These are phyloP conservation scores for Globisporangium perplexum DNA, from an alignment of 352 stramenopile species.

Conservation along the genomic window DNA sequence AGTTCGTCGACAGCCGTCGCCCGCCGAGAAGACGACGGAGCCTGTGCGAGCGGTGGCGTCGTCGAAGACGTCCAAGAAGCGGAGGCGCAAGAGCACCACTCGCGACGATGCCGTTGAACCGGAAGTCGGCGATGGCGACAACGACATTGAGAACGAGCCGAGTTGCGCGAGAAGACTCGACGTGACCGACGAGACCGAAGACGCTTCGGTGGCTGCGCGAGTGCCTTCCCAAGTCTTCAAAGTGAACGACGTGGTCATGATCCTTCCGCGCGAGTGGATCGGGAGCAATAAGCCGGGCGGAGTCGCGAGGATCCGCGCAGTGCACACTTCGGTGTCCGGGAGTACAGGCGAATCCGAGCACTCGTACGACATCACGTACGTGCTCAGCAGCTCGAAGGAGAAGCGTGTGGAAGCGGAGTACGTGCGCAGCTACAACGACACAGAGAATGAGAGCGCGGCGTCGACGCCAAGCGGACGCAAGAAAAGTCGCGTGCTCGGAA, in stretches of 20 bases:
- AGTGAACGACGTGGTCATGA: constrained; percentile 49
- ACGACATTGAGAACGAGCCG: constrained; percentile 8
- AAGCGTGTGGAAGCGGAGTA: constrained; percentile 54
- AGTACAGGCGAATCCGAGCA: constrained; percentile 14
- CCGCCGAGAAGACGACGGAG: constrained; percentile 9
- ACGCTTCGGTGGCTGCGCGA: constrained; percentile 8
- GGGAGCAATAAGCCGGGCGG: constrained; percentile 70
- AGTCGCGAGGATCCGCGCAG: constrained; percentile 48
- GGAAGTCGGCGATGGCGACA: constrained; percentile 18
- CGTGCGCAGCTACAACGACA: constrained; percentile 29
- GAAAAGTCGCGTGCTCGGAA: constrained; percentile 4
- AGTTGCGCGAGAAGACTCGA: constrained; percentile 35
- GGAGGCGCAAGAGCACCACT: constrained; percentile 32
- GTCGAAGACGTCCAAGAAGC: constrained; percentile 40
- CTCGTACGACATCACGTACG: constrained; percentile 65
- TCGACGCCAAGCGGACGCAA: constrained; percentile 1
- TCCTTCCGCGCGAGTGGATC: constrained; percentile 44
- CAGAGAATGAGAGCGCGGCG: not conserved
- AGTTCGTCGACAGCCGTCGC: constrained; percentile 22
- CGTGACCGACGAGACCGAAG: constrained; percentile 43
- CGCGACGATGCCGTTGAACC: constrained; percentile 8
- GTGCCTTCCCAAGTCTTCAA: constrained; percentile 28
- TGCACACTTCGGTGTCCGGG: constrained; percentile 22
- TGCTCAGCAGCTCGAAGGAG: constrained; percentile 49
- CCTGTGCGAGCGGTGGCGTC: constrained; percentile 24